These are phyloP conservation scores for Ustilago vetiveriae DNA, from an alignment of 1,284 basidiomycete genomes.

Conservation along the genomic window DNA sequence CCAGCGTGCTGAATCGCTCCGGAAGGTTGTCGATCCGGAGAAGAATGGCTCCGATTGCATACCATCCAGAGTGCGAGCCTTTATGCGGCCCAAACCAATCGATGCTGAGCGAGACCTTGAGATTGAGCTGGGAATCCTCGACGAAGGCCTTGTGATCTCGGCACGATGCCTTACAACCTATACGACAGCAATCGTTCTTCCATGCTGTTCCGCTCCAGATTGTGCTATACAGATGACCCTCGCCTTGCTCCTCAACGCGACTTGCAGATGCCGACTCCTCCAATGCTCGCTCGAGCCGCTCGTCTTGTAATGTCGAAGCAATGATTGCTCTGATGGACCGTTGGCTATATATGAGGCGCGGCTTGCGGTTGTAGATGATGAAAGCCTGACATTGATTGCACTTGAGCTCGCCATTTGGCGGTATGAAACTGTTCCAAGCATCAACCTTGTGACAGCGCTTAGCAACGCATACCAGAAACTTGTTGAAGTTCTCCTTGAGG, in stretches of 20 bases:
- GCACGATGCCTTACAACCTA: not conserved
- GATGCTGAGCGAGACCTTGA: constrained; percentile 4
- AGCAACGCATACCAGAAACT: not conserved
- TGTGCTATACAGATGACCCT: not conserved
- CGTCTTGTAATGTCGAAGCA: not conserved
- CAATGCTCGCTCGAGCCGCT: not conserved
- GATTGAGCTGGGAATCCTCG: constrained; percentile 2
- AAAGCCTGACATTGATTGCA: not conserved
- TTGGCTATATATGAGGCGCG: not conserved
- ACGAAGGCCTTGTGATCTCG: not conserved
- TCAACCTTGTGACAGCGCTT: not conserved
- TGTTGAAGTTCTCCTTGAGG: not conserved
- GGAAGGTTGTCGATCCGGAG: constrained; percentile 13
- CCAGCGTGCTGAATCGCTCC: not conserved
- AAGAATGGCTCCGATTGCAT: constrained; percentile 4
- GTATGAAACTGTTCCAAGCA: not conserved
- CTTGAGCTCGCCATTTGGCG: not conserved
- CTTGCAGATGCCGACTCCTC: not conserved
- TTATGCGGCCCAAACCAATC: constrained; percentile 9
- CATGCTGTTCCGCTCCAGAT: not conserved
- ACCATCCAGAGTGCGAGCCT: not conserved
- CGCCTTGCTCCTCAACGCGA: not conserved
- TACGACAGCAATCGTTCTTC: not conserved
- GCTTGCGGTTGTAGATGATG: not conserved
- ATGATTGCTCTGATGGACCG: not conserved